Base-by-base conservation (phyloP, 768 basidiomycete species). In the Agaricus subrufescens region DNA sequence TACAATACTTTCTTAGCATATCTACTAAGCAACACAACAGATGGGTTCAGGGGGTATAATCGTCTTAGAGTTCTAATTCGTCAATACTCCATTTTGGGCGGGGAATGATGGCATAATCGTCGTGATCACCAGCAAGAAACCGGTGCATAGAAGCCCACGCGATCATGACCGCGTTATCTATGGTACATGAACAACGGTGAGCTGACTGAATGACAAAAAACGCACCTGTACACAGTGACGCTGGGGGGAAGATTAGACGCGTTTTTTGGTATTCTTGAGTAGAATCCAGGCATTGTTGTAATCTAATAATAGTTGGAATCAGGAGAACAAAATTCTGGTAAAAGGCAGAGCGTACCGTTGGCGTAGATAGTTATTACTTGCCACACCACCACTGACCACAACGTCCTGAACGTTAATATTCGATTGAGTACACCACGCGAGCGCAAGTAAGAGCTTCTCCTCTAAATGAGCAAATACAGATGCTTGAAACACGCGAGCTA, bases 141-240 rank as follows among this genome's bases (percentile, higher is more conserved):
- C 94, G 83, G 62, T 86, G 73, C 80, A 95, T 87, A 0, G 91
- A 86, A 3, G 94, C 89, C 90, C 89, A 96, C 2, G 82, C 96
- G 61, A 98, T 91, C 96, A 98, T 98, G 8, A 83, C 95, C 0
- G 96, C 96, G 67, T 98, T 98, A 64, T 98, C 96, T 95, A 60
- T 0, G 39, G 14, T 29, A 39, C 25, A 43, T 50, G 39, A 51
- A 27, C 27, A 38, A 12, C 44, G 4, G 40, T 12, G 51, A 4
- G 34, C 29, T 27, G 52, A 26, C 23, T 48, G 31, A 48, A 12
- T 31, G 30, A 45, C 14, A 23, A 47, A 30, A 14, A 26, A 40
- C 74, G 52, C 56, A 89, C 92, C 92, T 65, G 93, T 96, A 65
- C 94, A 98, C 2, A 95, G 73, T 10, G 75, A 67, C 0, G 81